phyloP scores from a whole-genome alignment of 306 rosid species.

The Malus sieversii region DNA sequence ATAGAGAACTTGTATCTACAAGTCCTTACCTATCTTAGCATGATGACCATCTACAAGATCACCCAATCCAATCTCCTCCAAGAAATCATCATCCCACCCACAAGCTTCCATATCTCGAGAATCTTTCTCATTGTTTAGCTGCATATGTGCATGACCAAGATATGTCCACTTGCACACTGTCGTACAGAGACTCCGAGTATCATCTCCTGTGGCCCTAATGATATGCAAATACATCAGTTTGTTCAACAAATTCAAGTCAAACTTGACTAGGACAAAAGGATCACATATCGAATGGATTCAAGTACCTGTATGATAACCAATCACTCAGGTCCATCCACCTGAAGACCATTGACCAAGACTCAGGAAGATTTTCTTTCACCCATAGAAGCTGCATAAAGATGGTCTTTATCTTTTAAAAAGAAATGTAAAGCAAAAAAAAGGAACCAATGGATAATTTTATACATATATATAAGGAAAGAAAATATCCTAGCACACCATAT shows the following conservation, averaged over 20 bases:
- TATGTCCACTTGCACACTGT: slow-evolving; percentile 97
- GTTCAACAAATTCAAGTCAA: slow-evolving; percentile 16
- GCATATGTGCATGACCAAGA: slow-evolving; percentile 98
- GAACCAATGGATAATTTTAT: not conserved
- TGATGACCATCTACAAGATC: slow-evolving; percentile 95
- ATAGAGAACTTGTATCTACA: not conserved
- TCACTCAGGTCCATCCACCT: slow-evolving; percentile 99
- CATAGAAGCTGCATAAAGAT: slow-evolving; percentile 75
- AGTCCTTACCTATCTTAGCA: slow-evolving; percentile 77
- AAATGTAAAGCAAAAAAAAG: not conserved
- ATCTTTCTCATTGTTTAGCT: slow-evolving; percentile 51
- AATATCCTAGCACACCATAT: not conserved
- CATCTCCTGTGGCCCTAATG: slow-evolving; percentile 90
- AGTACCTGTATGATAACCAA: slow-evolving; percentile 94
- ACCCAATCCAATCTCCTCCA: slow-evolving; percentile 97
- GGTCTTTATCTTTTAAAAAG: not conserved
- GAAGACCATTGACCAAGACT: slow-evolving; percentile 88
- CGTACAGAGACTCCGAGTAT: slow-evolving; percentile 94
- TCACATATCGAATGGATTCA: slow-evolving; percentile 5
- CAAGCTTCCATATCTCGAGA: slow-evolving; percentile 88
- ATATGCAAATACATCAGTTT: slow-evolving; percentile 1
- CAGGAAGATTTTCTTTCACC: slow-evolving; percentile 94
- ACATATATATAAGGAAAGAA: not conserved
- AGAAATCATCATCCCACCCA: slow-evolving; percentile 99
- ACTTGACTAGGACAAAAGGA: slow-evolving; percentile 14